Evolutionary conservation across 345 rosid genomes (phyloP), one percentile per base, ranked within the genome.

Genomic region (Ceriops zippeliana): DNA sequence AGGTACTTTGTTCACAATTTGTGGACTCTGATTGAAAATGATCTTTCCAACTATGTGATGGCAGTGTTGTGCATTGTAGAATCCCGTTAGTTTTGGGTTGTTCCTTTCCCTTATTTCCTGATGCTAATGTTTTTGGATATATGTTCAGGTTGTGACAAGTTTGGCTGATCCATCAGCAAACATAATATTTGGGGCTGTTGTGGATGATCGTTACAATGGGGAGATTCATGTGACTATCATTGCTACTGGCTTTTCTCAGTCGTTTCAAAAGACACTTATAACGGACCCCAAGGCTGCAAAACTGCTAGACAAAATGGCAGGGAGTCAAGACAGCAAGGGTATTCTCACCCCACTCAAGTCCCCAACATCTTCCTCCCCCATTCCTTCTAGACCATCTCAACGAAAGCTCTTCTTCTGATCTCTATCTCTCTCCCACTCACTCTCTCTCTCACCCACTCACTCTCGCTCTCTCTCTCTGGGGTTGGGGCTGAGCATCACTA

Each of bases 161-260:
- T 85, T 95, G 78, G 96, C 99, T 0, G 99, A 95, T 72, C 96
- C 97, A 81, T 89, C 99, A 0, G 99, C 99, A 37, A 95, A 95
- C 87, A 95, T 95, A 75, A 95, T 91, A 78, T 93, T 93, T 75
- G 98, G 98, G 59, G 98, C 97, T 37, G 98, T 93, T 58, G 97
- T 93, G 57, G 98, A 93, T 49, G 97, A 91, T 56, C 96, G 98
- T 4, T 93, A 87, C 83, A 87, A 83, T 0, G 98, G 98, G 24
- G 95, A 93, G 90, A 85, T 93, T 75, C 97, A 93, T 13, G 99
- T 95, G 19, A 95, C 99, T 27, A 91, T 95, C 35, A 91, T 95
- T 1, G 97, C 99, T 6, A 95, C 99, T 0, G 98, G 97, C 11
- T 93, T 93, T 87, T 93, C 98, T 1, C 92, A 89, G 76, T 91